Evolutionary conservation across 2,329 filamentous ascomycete species (phyloP).

Genomic region (Fusarium sp.): DNA sequence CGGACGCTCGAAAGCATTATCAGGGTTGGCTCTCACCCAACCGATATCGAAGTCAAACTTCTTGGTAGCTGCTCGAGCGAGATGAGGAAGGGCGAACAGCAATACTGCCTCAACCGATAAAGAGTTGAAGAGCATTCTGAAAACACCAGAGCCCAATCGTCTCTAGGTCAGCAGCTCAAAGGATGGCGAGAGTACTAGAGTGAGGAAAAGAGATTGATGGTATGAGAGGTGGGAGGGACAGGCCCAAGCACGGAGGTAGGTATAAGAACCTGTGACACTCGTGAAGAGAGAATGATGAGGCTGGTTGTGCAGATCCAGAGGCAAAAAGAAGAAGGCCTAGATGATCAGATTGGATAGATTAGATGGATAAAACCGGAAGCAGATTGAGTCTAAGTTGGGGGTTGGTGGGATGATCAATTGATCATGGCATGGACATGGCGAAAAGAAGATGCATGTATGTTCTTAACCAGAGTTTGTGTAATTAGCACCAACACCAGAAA

Average conservation of each 20-base stretch:
- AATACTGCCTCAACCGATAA: slow-evolving; percentile 32
- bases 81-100: slow-evolving; percentile 36
- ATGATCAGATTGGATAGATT: slow-evolving; percentile 28
- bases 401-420: slow-evolving; percentile 26
- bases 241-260: not conserved
- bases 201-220: not conserved
- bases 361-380: slow-evolving; percentile 20
- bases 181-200: not conserved
- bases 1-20: slow-evolving; percentile 71
- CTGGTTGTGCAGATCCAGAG: slow-evolving; percentile 10
- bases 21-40: slow-evolving; percentile 80
- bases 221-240: slow-evolving; percentile 3
- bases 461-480: slow-evolving; percentile 10
- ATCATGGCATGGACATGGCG: slow-evolving; percentile 7
- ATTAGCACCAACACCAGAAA: slow-evolving; percentile 14
- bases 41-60: slow-evolving; percentile 76
- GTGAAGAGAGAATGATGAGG: not conserved
- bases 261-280: slow-evolving; percentile 17
- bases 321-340: slow-evolving; percentile 5
- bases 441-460: slow-evolving; percentile 2
- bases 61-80: slow-evolving; percentile 58
- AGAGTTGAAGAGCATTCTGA: slow-evolving; percentile 38
- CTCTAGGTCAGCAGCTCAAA: slow-evolving; percentile 19
- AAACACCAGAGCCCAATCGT: not conserved
- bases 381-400: not conserved